Percentiles rank a stretch among this genome's conserved stretches.
Conservation (phyloP, 2,329 filamentous ascomycete genomes). For the Aureobasidium sp. region DNA sequence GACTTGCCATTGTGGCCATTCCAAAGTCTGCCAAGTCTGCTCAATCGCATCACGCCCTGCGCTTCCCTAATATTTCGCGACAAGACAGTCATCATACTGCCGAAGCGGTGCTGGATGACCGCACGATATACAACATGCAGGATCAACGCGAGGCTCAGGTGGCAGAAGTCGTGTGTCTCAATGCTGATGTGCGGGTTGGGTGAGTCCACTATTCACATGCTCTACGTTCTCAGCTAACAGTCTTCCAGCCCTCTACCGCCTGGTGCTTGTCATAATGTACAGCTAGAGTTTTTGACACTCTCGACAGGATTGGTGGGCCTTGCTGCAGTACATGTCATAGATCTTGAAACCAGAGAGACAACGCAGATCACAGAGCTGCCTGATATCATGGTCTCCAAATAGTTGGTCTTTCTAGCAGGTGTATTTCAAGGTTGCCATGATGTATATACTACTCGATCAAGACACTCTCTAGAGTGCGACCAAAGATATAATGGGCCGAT, state of each 20-base stretch:
- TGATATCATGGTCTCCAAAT: background rate
- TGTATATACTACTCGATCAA: no score
- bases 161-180: slow-evolving; percentile 62
- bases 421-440: no score
- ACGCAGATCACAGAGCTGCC: slow-evolving; percentile 11
- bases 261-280: slow-evolving; percentile 62
- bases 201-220: slow-evolving; percentile 27
- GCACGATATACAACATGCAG: slow-evolving; percentile 6
- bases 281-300: slow-evolving; percentile 63
- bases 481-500: no score
- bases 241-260: slow-evolving; percentile 53
- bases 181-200: slow-evolving; percentile 64
- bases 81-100: slow-evolving; percentile 29
- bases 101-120: slow-evolving; percentile 19
- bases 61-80: background rate
- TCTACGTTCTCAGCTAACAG: background rate
- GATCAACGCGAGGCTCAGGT: slow-evolving; percentile 38
- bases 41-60: slow-evolving; percentile 19
- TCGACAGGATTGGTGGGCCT: slow-evolving; percentile 55
- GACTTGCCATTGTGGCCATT: slow-evolving; percentile 60
- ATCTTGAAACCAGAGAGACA: slow-evolving; percentile 46
- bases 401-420: no score
- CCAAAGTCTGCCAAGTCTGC: slow-evolving; percentile 53
- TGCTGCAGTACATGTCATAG: slow-evolving; percentile 63
- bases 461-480: no score